Evolutionary conservation across 345 rosid genomes (phyloP).

Genomic region (Raphanus sativus): DNA sequence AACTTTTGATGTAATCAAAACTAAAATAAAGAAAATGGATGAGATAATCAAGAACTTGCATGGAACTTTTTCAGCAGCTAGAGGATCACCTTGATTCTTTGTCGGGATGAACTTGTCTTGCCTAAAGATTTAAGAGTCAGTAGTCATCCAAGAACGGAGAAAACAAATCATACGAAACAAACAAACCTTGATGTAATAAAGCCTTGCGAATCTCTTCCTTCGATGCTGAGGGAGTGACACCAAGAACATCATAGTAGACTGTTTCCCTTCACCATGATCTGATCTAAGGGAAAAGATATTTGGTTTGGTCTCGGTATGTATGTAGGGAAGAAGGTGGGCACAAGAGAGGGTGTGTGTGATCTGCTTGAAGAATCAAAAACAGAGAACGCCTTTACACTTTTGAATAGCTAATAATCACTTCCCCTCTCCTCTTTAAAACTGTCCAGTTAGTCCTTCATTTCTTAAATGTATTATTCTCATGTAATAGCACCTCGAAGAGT

Average conservation of each 20-base stretch:
- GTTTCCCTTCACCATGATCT: constrained; percentile 64
- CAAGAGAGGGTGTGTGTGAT: too few relatives aligned
- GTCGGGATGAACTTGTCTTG: constrained; percentile 97
- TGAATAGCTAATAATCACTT: too few relatives aligned
- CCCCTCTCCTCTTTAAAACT: too few relatives aligned
- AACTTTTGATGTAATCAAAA: neutral
- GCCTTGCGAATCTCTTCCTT: constrained; percentile 96
- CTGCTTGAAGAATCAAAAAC: too few relatives aligned
- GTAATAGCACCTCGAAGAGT: too few relatives aligned
- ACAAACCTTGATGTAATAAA: constrained; percentile 78
- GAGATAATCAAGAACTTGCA: constrained; percentile 41
- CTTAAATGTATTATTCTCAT: too few relatives aligned
- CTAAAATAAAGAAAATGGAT: neutral
- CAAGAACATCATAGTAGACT: constrained; percentile 90
- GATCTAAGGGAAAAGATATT: constrained; percentile 1
- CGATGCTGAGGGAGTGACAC: constrained; percentile 84
- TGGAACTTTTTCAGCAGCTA: constrained; percentile 87
- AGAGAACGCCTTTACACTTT: too few relatives aligned
- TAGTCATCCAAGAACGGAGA: constrained; percentile 1
- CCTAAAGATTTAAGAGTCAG: constrained; percentile 46
- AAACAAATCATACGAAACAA: constrained; percentile 18
- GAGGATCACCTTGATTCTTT: constrained; percentile 92
- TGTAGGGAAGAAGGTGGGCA: too few relatives aligned
- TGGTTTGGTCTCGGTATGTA: too few relatives aligned
- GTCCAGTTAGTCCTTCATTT: too few relatives aligned